These are phyloP conservation scores for Aspergillus versicolor DNA, from an alignment of 2,329 filamentous ascomycete species.

Conservation along the genomic window DNA sequence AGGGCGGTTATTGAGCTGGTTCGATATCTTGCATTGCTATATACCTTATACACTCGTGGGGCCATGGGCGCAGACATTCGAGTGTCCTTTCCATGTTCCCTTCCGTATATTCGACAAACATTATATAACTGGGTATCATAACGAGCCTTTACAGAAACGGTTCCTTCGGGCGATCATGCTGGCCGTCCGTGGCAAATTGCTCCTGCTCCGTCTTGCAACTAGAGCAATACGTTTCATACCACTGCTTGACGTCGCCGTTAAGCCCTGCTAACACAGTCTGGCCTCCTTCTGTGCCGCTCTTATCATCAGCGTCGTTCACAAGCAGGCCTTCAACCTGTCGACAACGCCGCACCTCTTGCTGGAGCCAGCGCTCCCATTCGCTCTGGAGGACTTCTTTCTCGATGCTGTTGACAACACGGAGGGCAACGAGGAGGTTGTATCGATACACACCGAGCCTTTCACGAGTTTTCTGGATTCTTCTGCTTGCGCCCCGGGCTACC, in stretches of 20 bases:
- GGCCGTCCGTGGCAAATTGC: constrained; percentile 23
- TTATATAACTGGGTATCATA: constrained; percentile 32
- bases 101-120: constrained; percentile 12
- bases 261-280: constrained; percentile 32
- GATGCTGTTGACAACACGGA: constrained; percentile 84
- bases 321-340: constrained; percentile 58
- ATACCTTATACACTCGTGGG: constrained; percentile 11
- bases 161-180: constrained; percentile 13
- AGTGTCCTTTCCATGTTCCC: constrained; percentile 1
- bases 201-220: constrained; percentile 55
- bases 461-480: constrained; percentile 73
- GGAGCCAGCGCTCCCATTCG: constrained; percentile 92
- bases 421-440: constrained; percentile 85
- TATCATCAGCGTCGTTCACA: constrained; percentile 23
- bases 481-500: constrained; percentile 38
- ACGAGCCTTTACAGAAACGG: constrained; percentile 19
- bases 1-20: background rate
- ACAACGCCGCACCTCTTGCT: constrained; percentile 75
- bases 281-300: constrained; percentile 22
- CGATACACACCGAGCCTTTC: constrained; percentile 80
- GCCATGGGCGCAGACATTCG: background rate
- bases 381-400: constrained; percentile 81
- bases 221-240: constrained; percentile 62
- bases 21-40: background rate
- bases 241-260: constrained; percentile 51